A percentile compares a stretch with the other conserved stretches of the same genome.
These are phyloP conservation scores for Pseudogymnoascus sp. DNA, from an alignment of 2,329 filamentous ascomycete species.

Conservation along the genomic window DNA sequence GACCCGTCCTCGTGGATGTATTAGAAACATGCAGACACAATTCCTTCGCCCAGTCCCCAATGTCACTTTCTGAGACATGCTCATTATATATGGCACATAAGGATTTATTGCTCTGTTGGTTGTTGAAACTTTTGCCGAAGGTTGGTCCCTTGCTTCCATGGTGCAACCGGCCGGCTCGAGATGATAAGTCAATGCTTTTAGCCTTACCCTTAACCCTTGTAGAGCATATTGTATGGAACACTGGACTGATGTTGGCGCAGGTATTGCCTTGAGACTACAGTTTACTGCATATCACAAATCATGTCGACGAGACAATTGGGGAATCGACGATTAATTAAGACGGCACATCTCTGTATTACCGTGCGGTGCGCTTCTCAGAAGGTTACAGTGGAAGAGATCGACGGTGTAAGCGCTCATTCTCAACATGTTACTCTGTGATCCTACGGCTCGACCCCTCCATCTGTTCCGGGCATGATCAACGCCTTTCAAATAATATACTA, in stretches of 20 bases:
- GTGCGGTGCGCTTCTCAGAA: not conserved
- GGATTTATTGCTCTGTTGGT: not conserved
- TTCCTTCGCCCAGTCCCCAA: not conserved
- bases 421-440: not conserved
- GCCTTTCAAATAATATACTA: not conserved
- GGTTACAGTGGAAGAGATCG: not conserved
- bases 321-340: not conserved
- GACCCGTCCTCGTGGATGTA: not conserved
- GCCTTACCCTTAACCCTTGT: not conserved
- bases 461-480: not conserved
- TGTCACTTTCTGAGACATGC: constrained; percentile 3
- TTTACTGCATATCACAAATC: not conserved
- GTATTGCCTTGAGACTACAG: not conserved
- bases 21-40: not conserved
- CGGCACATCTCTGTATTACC: not conserved
- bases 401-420: not conserved
- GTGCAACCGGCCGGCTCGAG: not conserved
- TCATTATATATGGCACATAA: not conserved
- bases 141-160: not conserved
- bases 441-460: not conserved
- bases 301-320: not conserved
- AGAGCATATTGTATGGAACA: not conserved
- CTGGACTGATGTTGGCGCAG: not conserved
- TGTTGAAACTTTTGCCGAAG: not conserved
- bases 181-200: not conserved